Conservation (phyloP, 768 basidiomycete species). For the Phanerochaete carnosa region DNA sequence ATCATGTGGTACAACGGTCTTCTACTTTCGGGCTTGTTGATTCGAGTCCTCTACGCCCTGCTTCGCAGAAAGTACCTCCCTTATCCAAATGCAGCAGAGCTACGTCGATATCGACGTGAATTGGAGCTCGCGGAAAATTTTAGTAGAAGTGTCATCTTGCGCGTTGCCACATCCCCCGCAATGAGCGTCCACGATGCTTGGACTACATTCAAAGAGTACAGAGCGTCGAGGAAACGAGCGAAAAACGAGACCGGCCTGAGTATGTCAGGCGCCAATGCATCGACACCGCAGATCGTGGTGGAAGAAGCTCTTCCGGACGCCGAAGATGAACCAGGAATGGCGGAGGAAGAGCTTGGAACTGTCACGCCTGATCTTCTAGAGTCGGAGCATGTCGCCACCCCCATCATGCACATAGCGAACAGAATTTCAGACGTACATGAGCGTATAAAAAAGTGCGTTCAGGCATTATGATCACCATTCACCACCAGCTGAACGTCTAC, state of each 20-base stretch:
- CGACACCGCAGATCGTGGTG: background rate
- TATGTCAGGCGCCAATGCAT: background rate
- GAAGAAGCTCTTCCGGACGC: background rate
- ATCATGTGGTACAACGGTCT: constrained; percentile 58
- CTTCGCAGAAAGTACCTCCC: constrained; percentile 46
- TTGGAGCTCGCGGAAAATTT: constrained; percentile 49
- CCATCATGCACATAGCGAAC: constrained; percentile 37
- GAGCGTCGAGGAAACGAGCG: constrained; percentile 30
- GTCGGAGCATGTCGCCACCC: constrained; percentile 38
- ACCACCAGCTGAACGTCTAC: background rate
- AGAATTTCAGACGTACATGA: constrained; percentile 62
- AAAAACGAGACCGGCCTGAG: constrained; percentile 20
- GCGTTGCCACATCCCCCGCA: constrained; percentile 42
- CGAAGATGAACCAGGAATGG: background rate
- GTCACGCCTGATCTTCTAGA: constrained; percentile 27
- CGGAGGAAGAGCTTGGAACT: constrained; percentile 14
- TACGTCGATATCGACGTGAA: constrained; percentile 49
- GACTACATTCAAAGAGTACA: constrained; percentile 45
- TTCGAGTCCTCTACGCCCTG: constrained; percentile 46
- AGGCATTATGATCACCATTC: background rate
- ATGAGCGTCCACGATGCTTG: constrained; percentile 52
- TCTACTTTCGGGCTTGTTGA: constrained; percentile 48
- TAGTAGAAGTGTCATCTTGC: constrained; percentile 43
- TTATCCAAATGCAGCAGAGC: constrained; percentile 52
- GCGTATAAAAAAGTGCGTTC: constrained; percentile 54